These are phyloP conservation scores for Boletus reticulatus DNA, from an alignment of 768 basidiomycete genomes.

Conservation along the genomic window DNA sequence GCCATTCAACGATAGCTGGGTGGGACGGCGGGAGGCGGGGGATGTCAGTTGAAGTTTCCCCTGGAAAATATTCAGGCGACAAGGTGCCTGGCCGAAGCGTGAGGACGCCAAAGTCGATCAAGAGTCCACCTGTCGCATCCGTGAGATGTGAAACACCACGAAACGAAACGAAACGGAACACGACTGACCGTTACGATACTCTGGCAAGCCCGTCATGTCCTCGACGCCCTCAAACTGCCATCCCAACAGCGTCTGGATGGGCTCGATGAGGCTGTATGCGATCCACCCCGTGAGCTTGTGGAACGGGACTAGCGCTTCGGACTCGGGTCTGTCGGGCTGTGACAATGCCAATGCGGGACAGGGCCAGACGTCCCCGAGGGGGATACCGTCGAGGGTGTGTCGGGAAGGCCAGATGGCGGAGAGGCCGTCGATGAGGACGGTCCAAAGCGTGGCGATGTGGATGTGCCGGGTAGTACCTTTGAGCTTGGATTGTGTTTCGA, in stretches of 20 bases:
- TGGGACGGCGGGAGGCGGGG: conserved; percentile 73
- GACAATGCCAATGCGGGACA: conserved; percentile 54
- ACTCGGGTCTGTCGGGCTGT: conserved; percentile 36
- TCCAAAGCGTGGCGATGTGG: conserved; percentile 78
- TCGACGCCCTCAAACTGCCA: conserved; percentile 85
- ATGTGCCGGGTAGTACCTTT: conserved; percentile 46
- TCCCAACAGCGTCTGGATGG: conserved; percentile 68
- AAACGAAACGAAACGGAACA: not conserved
- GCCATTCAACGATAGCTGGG: conserved; percentile 93
- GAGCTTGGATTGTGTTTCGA: conserved; percentile 51
- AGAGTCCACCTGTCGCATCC: conserved; percentile 71
- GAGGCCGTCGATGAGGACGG: conserved; percentile 76
- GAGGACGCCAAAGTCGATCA: conserved; percentile 82
- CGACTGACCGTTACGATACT: conserved; percentile 80
- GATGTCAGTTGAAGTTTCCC: conserved; percentile 33
- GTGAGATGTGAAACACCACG: not conserved
- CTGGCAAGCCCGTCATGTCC: conserved; percentile 89
- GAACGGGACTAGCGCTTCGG: conserved; percentile 81
- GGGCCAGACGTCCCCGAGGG: conserved; percentile 94
- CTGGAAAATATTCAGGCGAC: conserved; percentile 43
- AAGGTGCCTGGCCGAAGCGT: conserved; percentile 58
- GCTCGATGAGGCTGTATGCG: conserved; percentile 85
- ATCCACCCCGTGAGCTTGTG: conserved; percentile 97
- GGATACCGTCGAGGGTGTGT: conserved; percentile 58
- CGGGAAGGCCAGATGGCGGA: conserved; percentile 88